Base-by-base conservation (phyloP, 2,329 filamentous ascomycete species). In the Tolypocladium endophyticum region DNA sequence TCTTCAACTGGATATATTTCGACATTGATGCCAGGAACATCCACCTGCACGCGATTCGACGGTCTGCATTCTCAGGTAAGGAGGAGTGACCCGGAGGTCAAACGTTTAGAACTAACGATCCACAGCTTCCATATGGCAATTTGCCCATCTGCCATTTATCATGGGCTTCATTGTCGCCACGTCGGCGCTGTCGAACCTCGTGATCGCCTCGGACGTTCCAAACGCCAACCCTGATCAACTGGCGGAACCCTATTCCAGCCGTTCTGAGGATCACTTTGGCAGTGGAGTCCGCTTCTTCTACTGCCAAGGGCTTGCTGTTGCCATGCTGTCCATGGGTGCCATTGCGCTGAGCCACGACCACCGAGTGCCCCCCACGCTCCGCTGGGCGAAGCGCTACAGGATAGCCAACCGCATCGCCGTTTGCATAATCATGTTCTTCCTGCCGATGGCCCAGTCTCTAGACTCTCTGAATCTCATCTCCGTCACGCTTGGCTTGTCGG, bases 1-100 rank as follows among this genome's bases (percentile, higher is more conserved):
- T 77, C 56, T 83, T 85, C 65, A 85, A 85, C 65, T 85, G 82
- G 81, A 75, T 86, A 12, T 86, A 86, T 68, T 86, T 86, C 66
- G 83, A 87, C 66, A 77, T 87, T 41, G 84, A 87, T 67, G 77
- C 74, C 20, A 75, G 76, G 59, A 81, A 83, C 66, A 73, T 87
- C 23, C 77, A 80, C 55, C 70, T 79, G 0, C 85, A 87, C 70
- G 85, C 85, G 11, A 87, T 88, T 60, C 76, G 85, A 12, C 74
- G 84, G 2, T 76, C 77, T 43, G 72, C 75, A 2, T 57, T 69
- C 25, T 73, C 77, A 4, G 73, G 78, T 78, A 70, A 64, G 72
- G 62, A 14, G 4, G 16, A 3, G 14, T 7, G 14, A 18, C 16
- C 1, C 11, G n/a, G n/a, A n/a, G n/a, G n/a, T n/a, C n/a, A n/a